These are phyloP conservation scores for Plasmodium gonderi DNA, from an alignment of 169 alveolate genomes.

Conservation along the genomic window DNA sequence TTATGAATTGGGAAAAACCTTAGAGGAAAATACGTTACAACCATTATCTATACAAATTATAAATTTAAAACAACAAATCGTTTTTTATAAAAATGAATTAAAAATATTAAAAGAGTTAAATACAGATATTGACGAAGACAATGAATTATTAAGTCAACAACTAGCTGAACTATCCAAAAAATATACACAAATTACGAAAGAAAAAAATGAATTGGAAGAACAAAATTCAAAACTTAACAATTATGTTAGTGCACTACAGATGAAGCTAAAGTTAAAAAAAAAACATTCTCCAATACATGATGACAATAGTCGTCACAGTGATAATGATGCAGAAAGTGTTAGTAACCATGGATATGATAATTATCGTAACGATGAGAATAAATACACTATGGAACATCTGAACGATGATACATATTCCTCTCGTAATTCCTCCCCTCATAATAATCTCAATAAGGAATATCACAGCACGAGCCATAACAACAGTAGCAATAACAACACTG, in stretches of 20 bases:
- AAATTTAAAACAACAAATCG: constrained; percentile 75
- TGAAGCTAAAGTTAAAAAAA: neutral
- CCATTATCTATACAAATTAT: constrained; percentile 66
- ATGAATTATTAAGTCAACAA: constrained; percentile 77
- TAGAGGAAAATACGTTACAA: constrained; percentile 75
- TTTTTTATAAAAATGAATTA: constrained; percentile 75
- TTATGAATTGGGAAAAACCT: constrained; percentile 79
- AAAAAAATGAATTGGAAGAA: constrained; percentile 25
- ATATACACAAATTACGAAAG: constrained; percentile 47
- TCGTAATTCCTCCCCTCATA: neutral
- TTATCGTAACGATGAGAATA: neutral
- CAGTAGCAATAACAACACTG: neutral
- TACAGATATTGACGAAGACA: constrained; percentile 80
- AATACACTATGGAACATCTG: neutral
- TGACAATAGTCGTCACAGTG: neutral
- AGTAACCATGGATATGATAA: neutral
- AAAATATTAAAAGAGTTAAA: constrained; percentile 79
- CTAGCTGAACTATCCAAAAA: constrained; percentile 73
- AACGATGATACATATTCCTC: neutral
- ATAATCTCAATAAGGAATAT: too few relatives aligned
- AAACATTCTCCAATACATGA: neutral
- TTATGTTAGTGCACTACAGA: constrained; percentile 10
- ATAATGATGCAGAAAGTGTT: neutral
- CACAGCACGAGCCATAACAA: too few relatives aligned
- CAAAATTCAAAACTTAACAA: constrained; percentile 9